phyloP scores from a whole-genome alignment of 345 rosid genomes.

The Ailanthus altissimus region DNA sequence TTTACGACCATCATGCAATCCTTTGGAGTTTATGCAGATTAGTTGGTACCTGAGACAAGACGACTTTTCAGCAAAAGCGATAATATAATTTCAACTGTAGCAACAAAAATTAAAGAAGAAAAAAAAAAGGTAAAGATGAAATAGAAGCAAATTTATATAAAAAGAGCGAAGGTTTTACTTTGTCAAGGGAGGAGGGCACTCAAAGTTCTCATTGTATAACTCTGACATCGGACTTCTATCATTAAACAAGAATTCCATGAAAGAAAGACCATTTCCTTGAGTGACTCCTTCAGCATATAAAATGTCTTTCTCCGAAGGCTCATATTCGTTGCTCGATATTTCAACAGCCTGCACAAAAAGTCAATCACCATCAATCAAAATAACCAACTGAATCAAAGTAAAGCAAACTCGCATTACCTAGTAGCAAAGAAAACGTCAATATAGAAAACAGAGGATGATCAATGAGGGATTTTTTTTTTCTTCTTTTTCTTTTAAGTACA shows the following conservation, averaged over 20 bases:
- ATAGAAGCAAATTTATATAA: not conserved
- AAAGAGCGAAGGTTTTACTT: slow-evolving; percentile 32
- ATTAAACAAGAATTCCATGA: slow-evolving; percentile 54
- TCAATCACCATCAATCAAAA: not conserved
- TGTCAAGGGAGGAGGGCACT: slow-evolving; percentile 36
- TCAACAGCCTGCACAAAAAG: slow-evolving; percentile 47
- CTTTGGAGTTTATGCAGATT: slow-evolving; percentile 55
- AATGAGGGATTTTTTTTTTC: not conserved
- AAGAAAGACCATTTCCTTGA: slow-evolving; percentile 57
- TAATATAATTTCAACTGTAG: not conserved
- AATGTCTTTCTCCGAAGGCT: slow-evolving; percentile 60
- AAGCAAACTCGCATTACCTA: not conserved
- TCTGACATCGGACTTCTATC: slow-evolving; percentile 59
- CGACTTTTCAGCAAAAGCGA: not conserved
- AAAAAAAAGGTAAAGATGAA: not conserved
- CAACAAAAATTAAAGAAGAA: not conserved
- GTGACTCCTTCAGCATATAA: slow-evolving; percentile 64
- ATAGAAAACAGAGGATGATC: not conserved
- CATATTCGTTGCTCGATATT: slow-evolving; percentile 63
- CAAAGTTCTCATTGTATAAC: slow-evolving; percentile 42
- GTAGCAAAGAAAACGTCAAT: not conserved
- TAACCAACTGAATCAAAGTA: not conserved
- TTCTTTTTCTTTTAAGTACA: too few species aligned
- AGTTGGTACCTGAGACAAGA: slow-evolving; percentile 49
- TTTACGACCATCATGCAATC: slow-evolving; percentile 56